These are phyloP conservation scores for Rickenella mellea DNA, from an alignment of 768 basidiomycete genomes.

Conservation along the genomic window DNA sequence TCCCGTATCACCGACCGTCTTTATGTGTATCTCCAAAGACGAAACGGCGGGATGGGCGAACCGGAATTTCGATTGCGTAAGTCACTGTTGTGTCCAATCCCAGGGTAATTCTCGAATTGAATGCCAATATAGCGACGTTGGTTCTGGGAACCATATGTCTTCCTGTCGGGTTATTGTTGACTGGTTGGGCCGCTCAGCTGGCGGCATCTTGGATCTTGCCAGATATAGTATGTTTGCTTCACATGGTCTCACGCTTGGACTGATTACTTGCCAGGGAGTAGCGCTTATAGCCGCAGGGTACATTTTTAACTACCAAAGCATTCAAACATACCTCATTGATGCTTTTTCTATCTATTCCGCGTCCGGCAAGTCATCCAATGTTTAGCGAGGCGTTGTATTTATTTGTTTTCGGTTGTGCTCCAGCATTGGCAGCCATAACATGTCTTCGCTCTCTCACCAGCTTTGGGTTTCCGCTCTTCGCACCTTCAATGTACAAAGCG, in stretches of 20 bases:
- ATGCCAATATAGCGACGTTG: constrained; percentile 17
- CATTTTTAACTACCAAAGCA: constrained; percentile 16
- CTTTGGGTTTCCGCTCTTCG: constrained; percentile 25
- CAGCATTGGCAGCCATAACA: constrained; percentile 28
- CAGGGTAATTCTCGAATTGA: neutral
- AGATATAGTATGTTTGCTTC: too few species aligned
- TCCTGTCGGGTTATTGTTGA: constrained; percentile 25
- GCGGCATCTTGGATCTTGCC: too few species aligned
- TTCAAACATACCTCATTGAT: constrained; percentile 21
- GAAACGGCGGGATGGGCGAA: neutral
- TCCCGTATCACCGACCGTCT: constrained; percentile 14
- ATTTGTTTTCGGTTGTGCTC: neutral
- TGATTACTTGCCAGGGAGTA: constrained; percentile 16
- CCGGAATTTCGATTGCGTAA: constrained; percentile 3
- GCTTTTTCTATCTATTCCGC: constrained; percentile 9
- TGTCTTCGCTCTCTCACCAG: constrained; percentile 21
- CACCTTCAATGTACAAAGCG: constrained; percentile 16
- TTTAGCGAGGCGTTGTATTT: neutral
- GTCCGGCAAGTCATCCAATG: neutral
- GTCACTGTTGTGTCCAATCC: neutral
- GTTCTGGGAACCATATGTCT: constrained; percentile 13
- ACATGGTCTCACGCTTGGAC: too few species aligned
- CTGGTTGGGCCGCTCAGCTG: constrained; percentile 25
- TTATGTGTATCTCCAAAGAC: constrained; percentile 7
- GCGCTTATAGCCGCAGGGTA: constrained; percentile 9